Evolutionary conservation across 257 asterid species (phyloP), one percentile per base, ranked within the genome.

Genomic region (Avicennia marina): DNA sequence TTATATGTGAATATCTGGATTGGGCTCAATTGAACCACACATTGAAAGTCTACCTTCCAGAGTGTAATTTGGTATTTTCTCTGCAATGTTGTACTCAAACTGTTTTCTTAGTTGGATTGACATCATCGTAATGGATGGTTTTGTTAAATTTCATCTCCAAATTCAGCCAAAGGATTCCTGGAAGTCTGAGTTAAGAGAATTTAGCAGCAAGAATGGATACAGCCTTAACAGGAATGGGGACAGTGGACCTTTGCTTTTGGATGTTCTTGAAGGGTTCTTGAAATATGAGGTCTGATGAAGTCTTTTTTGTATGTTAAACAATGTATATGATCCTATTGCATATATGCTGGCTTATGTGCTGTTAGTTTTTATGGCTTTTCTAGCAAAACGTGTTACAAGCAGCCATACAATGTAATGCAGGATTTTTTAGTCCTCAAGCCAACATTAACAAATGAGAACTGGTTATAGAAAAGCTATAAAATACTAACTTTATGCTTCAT

Each of bases 251-350:
- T 74, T 93, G 73, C 95, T 93, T 71, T 78, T 93, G 85, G 99
- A 93, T 70, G 96, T 86, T 74, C 96, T 93, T 64, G 96, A 86
- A 72, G 99, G 99, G 56, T 93, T 93, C 78, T 76, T 93, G 90
- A 93, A 93, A 74, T 93, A 89, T 48, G 97, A 93, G 98, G 98
- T 88, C 52, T 17, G 83, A 70, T 71, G 41, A 27, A 53, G 43
- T 54, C 24, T 21, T 1, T n/a, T 57, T 27, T 17, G 16, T 63
- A 11, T 26, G 32, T 41, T 33, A 33, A 4, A 22, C 52, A 34
- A 31, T 45, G 40, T 40, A 32, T 18, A 53, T 54, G 11, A 11
- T 70, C 44, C 18, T 32, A 7, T 53, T 31, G 27, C 11, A 55
- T 29, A 8, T 59, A 39, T 21, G 13, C 5, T 2, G 36, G 64